phyloP scores from a whole-genome alignment of 2,329 filamentous ascomycete species.

The Aureobasidium pullulans region DNA sequence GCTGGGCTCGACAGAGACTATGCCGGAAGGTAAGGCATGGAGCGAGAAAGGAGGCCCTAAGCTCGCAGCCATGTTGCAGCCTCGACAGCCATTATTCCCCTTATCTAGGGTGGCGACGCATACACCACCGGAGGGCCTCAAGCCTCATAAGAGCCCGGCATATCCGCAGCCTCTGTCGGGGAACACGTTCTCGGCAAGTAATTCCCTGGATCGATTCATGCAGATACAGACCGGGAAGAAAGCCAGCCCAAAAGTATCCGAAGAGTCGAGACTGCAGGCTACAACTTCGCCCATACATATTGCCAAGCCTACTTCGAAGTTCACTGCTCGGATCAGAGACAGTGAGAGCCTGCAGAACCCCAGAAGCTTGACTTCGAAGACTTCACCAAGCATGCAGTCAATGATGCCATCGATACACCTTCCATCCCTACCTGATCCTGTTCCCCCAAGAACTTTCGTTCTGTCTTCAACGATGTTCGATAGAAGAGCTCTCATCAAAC shows the following conservation, averaged over 20 bases:
- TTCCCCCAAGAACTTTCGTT: slow-evolving; percentile 37
- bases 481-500: slow-evolving; percentile 42
- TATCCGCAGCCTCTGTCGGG: slow-evolving; percentile 25
- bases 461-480: slow-evolving; percentile 42
- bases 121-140: not conserved
- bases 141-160: not conserved
- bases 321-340: not conserved
- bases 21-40: not conserved
- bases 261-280: not conserved
- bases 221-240: slow-evolving; percentile 33
- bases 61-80: not conserved
- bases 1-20: not conserved
- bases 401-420: not conserved
- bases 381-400: too few species aligned
- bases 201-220: slow-evolving; percentile 46
- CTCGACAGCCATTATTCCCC: not conserved
- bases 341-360: not conserved
- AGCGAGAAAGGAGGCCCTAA: not conserved
- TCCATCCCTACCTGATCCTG: slow-evolving; percentile 4
- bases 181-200: slow-evolving; percentile 34
- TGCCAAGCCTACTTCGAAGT: not conserved
- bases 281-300: not conserved
- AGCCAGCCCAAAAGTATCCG: not conserved
- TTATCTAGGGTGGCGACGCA: not conserved
- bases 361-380: not conserved